phyloP scores from a whole-genome alignment of 352 stramenopile genomes.

The Phytophthora pini region DNA sequence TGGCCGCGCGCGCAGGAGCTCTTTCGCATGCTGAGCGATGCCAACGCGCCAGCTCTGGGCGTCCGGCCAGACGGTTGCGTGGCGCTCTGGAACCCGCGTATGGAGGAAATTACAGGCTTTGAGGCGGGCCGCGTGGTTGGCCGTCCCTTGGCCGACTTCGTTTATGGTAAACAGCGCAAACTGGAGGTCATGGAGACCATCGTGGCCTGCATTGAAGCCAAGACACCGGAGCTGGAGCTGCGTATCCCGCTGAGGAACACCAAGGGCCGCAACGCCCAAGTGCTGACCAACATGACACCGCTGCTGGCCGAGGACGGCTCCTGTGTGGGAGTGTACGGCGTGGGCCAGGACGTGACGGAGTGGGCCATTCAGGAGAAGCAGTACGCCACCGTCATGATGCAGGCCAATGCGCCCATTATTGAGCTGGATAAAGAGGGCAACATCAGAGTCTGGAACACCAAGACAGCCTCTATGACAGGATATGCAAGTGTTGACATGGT shows the following conservation, averaged over 20 bases:
- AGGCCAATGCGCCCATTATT: constrained; percentile 81
- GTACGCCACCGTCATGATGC: constrained; percentile 76
- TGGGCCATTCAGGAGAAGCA: constrained; percentile 62
- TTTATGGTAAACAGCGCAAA: constrained; percentile 55
- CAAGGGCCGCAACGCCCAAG: constrained; percentile 47
- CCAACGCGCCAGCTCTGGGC: constrained; percentile 71
- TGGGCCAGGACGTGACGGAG: constrained; percentile 66
- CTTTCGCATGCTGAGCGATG: constrained; percentile 61
- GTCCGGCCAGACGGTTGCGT: constrained; percentile 57
- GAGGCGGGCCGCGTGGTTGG: constrained; percentile 46
- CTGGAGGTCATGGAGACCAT: constrained; percentile 40
- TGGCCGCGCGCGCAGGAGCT: constrained; percentile 25
- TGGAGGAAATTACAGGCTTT: constrained; percentile 69
- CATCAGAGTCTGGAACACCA: constrained; percentile 77
- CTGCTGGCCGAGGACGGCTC: constrained; percentile 47
- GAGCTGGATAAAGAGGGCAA: constrained; percentile 77
- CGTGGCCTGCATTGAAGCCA: constrained; percentile 30
- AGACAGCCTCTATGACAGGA: constrained; percentile 60
- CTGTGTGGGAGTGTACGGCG: constrained; percentile 62
- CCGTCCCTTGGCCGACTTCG: constrained; percentile 48
- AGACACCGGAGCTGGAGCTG: constrained; percentile 55
- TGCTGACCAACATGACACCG: constrained; percentile 65
- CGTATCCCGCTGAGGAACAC: constrained; percentile 57
- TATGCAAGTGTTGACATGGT: constrained; percentile 60
- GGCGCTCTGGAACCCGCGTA: constrained; percentile 70